phyloP scores from a whole-genome alignment of 345 rosid genomes.

The Populus pruinosa region DNA sequence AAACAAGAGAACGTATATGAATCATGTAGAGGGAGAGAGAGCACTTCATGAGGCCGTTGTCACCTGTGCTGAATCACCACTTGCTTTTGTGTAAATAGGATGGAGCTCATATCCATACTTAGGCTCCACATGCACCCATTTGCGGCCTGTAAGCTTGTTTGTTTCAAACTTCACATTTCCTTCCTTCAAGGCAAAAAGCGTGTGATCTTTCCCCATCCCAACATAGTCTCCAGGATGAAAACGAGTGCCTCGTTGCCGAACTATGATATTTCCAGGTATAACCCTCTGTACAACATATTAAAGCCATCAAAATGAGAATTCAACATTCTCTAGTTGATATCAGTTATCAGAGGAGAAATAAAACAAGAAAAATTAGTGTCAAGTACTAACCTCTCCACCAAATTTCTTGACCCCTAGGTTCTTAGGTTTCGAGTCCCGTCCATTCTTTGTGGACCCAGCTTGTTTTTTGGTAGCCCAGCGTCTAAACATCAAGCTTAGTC shows the following conservation, averaged over 20 bases:
- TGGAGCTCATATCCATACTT: slow-evolving; percentile 74
- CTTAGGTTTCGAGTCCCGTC: slow-evolving; percentile 80
- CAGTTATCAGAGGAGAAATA: background rate
- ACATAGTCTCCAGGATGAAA: slow-evolving; percentile 90
- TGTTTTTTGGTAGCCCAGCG: slow-evolving; percentile 87
- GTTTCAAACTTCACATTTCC: slow-evolving; percentile 71
- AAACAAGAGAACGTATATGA: too few species aligned
- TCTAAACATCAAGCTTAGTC: slow-evolving; percentile 62
- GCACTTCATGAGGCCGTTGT: slow-evolving; percentile 11
- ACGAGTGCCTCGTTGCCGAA: slow-evolving; percentile 70
- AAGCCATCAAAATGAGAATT: background rate
- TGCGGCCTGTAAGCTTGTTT: slow-evolving; percentile 64
- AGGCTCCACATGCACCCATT: slow-evolving; percentile 73
- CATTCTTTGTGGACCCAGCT: slow-evolving; percentile 89
- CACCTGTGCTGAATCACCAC: background rate
- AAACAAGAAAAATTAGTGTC: background rate
- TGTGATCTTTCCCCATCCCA: slow-evolving; percentile 73
- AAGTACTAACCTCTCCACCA: slow-evolving; percentile 69
- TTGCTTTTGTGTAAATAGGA: slow-evolving; percentile 45
- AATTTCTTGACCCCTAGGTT: slow-evolving; percentile 90
- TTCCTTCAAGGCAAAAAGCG: slow-evolving; percentile 65
- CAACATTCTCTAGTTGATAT: too few species aligned
- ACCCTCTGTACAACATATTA: slow-evolving; percentile 42
- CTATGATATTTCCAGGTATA: slow-evolving; percentile 84
- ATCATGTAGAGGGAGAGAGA: background rate